Evolutionary conservation across 306 rosid genomes (phyloP).

Genomic region (Vachellia collinsii): DNA sequence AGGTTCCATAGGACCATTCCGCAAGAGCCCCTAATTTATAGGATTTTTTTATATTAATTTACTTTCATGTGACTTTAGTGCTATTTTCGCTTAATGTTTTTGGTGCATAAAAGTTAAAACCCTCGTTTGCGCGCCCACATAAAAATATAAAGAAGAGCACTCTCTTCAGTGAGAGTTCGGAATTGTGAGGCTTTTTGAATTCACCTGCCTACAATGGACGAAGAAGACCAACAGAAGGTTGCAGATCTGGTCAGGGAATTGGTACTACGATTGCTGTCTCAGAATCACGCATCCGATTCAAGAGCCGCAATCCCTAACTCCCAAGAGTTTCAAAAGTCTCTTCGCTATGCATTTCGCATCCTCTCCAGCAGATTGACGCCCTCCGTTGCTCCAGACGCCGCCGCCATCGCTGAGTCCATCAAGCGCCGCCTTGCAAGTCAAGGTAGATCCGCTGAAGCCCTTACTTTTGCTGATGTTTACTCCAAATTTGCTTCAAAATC

Average conservation of each 20-base stretch:
- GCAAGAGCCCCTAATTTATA: no score
- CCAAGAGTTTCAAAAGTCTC: slow-evolving; percentile 55
- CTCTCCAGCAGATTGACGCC: slow-evolving; percentile 78
- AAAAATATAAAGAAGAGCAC: not conserved
- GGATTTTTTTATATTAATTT: no score
- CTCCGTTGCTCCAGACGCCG: slow-evolving; percentile 81
- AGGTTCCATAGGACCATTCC: no score
- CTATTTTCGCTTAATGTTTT: not conserved
- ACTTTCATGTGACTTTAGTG: no score
- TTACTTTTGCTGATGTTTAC: slow-evolving; percentile 84
- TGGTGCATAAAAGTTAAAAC: not conserved
- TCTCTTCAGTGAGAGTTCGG: not conserved
- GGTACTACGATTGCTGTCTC: slow-evolving; percentile 67
- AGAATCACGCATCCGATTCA: slow-evolving; percentile 49
- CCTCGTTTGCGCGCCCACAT: slow-evolving; percentile 34
- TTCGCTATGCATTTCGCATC: slow-evolving; percentile 83
- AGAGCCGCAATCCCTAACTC: slow-evolving; percentile 51
- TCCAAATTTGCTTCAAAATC: slow-evolving; percentile 70
- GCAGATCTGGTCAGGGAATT: slow-evolving; percentile 86
- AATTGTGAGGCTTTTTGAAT: not conserved
- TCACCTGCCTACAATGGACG: slow-evolving; percentile 53
- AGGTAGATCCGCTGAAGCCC: slow-evolving; percentile 86
- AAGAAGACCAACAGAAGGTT: slow-evolving; percentile 78
- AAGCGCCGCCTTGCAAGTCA: slow-evolving; percentile 87
- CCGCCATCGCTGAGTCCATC: slow-evolving; percentile 86